Conservation (phyloP, 2,329 filamentous ascomycete genomes). For the Penicillium janthinellum region DNA sequence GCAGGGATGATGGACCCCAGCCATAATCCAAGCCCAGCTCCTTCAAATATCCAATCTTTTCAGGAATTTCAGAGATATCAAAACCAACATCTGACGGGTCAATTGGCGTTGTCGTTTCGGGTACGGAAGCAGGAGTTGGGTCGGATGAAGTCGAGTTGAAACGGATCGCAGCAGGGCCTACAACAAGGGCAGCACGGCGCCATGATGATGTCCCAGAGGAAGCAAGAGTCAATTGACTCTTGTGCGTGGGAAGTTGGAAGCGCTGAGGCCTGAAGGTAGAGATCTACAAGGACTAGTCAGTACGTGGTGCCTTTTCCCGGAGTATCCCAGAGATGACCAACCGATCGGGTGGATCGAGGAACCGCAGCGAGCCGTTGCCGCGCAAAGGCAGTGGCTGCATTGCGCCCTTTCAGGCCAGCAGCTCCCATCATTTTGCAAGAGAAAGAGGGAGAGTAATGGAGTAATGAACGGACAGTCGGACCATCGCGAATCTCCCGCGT, state of each 20-base stretch:
- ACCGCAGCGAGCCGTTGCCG: constrained; percentile 33
- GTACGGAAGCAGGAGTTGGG: constrained; percentile 18
- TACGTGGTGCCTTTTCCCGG: constrained; percentile 14
- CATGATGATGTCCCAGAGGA: constrained; percentile 27
- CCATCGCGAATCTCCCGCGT: constrained; percentile 25
- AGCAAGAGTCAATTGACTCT: constrained; percentile 23
- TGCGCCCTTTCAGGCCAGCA: constrained; percentile 54
- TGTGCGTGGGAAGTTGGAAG: constrained; percentile 24
- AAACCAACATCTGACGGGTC: constrained; percentile 28
- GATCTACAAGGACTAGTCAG: constrained; percentile 31
- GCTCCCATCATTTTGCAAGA: constrained; percentile 56
- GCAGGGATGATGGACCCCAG: constrained; percentile 71
- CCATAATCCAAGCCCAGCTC: constrained; percentile 85
- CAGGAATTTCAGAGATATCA: constrained; percentile 61
- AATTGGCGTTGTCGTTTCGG: constrained; percentile 17
- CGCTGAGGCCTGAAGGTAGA: constrained; percentile 37
- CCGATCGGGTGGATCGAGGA: constrained; percentile 38
- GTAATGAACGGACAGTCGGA: constrained; percentile 15
- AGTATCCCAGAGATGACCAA: constrained; percentile 26
- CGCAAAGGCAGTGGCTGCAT: constrained; percentile 45
- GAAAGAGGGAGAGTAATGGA: constrained; percentile 12
- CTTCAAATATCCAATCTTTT: constrained; percentile 79
- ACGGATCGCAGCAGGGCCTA: constrained; percentile 33
- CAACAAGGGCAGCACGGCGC: constrained; percentile 25
- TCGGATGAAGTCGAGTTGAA: constrained; percentile 43